Percentiles rank a stretch among this genome's conserved stretches.
phyloP scores from a whole-genome alignment of 192 early-diverging fungal species.

The Phycomyces blakesleeanus region DNA sequence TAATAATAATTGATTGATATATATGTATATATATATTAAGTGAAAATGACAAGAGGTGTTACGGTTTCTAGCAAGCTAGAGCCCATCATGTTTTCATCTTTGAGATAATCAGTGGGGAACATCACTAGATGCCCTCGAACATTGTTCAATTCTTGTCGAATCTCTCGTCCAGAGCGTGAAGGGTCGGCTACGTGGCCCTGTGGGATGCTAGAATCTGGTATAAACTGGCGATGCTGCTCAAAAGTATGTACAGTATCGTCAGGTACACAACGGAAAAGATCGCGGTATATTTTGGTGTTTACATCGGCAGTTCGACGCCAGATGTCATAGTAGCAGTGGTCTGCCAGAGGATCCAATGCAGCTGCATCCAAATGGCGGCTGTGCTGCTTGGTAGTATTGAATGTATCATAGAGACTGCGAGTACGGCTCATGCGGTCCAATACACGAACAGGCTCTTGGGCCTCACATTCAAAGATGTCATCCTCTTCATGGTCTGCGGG shows the following conservation, averaged over 20 bases:
- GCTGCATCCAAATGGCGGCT: conserved; percentile 15
- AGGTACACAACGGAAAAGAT: conserved; percentile 81
- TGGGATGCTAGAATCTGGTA: conserved; percentile 37
- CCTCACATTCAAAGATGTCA: not conserved
- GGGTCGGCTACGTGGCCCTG: conserved; percentile 47
- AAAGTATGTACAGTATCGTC: conserved; percentile 67
- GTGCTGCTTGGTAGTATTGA: not conserved
- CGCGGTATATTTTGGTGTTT: conserved; percentile 68
- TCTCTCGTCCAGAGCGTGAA: conserved; percentile 20
- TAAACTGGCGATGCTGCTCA: conserved; percentile 45
- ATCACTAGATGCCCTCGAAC: conserved; percentile 49
- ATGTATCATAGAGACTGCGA: conserved; percentile 12
- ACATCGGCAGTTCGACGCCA: conserved; percentile 58
- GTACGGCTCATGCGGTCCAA: conserved; percentile 15
- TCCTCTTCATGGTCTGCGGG: not conserved
- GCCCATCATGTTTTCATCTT: conserved; percentile 43
- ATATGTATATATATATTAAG: too few relatives aligned
- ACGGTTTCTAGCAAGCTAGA: conserved; percentile 38
- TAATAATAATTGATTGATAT: too few relatives aligned
- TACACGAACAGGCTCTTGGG: not conserved
- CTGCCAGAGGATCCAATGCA: conserved; percentile 70
- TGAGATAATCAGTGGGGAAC: conserved; percentile 46
- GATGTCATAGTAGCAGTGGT: conserved; percentile 58
- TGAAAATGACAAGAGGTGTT: conserved; percentile 51
- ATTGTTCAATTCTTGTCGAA: conserved; percentile 31